Evolutionary conservation across 257 asterid species (phyloP), one percentile per base, ranked within the genome.

Genomic region (Solanum virginianum): DNA sequence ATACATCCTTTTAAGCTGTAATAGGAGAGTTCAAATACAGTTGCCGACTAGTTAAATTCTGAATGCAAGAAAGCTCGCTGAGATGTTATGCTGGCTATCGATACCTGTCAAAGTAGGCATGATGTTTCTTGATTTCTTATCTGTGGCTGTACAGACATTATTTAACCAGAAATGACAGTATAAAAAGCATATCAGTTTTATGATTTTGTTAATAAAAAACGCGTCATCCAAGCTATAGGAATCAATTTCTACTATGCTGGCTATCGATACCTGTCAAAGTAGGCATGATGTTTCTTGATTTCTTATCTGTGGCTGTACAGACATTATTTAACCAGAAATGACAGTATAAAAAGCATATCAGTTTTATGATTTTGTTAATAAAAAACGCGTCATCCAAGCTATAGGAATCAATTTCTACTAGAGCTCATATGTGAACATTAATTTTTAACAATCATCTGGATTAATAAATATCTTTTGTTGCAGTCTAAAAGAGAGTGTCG

Each of bases 401-500:
- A 24, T 15, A 26, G 82, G 82, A 77, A 77, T 24, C 63, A 77
- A 26, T 77, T 51, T 77, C 47, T 77, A 53, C 47, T 77, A 75
- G 45, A 49, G 82, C n/a, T 77, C 45, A 26, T 77, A 26, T 16
- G 10, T 53, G 29, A 77, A 77, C 63, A 77, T 47, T 51, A 15
- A 51, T 51, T 77, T 45, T 24, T 51, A 22, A 51, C 45, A 77
- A 24, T 77, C 60, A 15, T 63, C 65, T 77, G 20, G 65, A 51
- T 16, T 10, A 51, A 53, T 51, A 26, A 77, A 77, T 77, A 77
- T 77, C 26, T 77, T 77, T 26, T 77, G 26, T 75, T 89, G 91
- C 89, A 95, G 99, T 90, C 97, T 86, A 95, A 90, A 88, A 89
- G 90, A 81, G 97, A 91, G 85, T 97, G 99, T 85, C 95, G 98